Evolutionary conservation across 2,329 filamentous ascomycete genomes (phyloP).

Genomic region (Aspergillus japonicus): DNA sequence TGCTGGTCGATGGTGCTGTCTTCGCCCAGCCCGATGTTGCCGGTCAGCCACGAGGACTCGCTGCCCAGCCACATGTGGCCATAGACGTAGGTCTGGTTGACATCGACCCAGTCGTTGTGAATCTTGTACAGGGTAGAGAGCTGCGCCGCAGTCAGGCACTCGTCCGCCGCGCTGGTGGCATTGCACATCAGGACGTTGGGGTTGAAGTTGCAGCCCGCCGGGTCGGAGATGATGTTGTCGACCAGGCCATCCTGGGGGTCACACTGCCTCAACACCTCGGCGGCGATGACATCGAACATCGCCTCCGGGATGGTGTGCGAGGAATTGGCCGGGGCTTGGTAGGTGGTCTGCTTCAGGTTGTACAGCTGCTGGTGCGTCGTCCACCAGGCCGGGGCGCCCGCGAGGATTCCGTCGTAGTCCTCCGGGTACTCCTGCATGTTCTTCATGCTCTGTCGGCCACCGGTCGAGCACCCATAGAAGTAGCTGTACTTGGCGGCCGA

Average conservation of each 20-base stretch:
- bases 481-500: neutral
- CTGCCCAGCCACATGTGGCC: constrained; percentile 9
- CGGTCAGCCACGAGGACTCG: neutral
- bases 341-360: neutral
- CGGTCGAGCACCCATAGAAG: constrained; percentile 3
- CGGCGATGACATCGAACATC: constrained; percentile 34
- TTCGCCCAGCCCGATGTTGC: constrained; percentile 4
- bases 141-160: constrained; percentile 48
- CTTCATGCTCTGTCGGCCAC: constrained; percentile 2
- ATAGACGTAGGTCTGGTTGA: constrained; percentile 33
- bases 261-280: constrained; percentile 51
- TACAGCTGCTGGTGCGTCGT: neutral
- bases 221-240: constrained; percentile 53
- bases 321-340: constrained; percentile 38
- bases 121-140: constrained; percentile 32
- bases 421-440: neutral
- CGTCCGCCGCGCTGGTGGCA: constrained; percentile 21
- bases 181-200: constrained; percentile 32
- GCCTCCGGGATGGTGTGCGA: neutral
- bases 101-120: constrained; percentile 1
- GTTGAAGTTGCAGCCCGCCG: constrained; percentile 45
- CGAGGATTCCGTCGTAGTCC: constrained; percentile 4
- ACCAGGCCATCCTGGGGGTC: constrained; percentile 50
- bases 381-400: constrained; percentile 1
- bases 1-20: constrained; percentile 6